phyloP scores from a whole-genome alignment of 495 filamentous ascomycete species.

The Tuber microsphaerosporum region DNA sequence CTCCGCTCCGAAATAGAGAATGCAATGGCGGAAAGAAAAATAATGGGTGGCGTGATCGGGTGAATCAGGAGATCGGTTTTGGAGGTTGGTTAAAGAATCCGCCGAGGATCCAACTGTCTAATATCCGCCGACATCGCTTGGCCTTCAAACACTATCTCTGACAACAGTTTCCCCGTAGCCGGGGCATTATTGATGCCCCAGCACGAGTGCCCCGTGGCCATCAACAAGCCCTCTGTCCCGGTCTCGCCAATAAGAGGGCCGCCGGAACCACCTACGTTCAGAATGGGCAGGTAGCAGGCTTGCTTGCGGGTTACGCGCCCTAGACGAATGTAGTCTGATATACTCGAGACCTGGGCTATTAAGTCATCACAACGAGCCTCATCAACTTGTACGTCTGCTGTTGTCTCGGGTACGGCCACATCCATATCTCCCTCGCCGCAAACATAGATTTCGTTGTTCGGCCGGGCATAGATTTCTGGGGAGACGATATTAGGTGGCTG shows the following conservation, averaged over 20 bases:
- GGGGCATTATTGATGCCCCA: slow-evolving; percentile 98
- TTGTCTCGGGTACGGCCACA: slow-evolving; percentile 67
- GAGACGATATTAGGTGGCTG: slow-evolving; percentile 46
- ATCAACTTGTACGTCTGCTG: slow-evolving; percentile 72
- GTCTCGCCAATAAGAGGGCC: slow-evolving; percentile 75
- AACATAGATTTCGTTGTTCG: slow-evolving; percentile 81
- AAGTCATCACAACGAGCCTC: slow-evolving; percentile 76
- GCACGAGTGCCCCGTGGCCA: slow-evolving; percentile 90
- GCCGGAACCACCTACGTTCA: slow-evolving; percentile 53
- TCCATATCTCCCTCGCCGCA: slow-evolving; percentile 79
- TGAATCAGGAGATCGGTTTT: neutral
- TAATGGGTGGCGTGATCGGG: neutral
- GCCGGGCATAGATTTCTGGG: slow-evolving; percentile 90
- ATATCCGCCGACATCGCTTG: slow-evolving; percentile 68
- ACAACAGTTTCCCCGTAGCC: slow-evolving; percentile 81
- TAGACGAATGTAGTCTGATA: slow-evolving; percentile 67
- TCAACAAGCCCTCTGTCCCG: slow-evolving; percentile 64
- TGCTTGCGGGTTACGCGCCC: slow-evolving; percentile 75
- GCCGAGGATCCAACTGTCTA: slow-evolving; percentile 60
- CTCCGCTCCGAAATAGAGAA: neutral
- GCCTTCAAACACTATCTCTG: slow-evolving; percentile 77
- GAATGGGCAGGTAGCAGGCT: slow-evolving; percentile 88
- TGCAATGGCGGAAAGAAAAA: neutral
- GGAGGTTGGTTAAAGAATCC: slow-evolving; percentile 43
- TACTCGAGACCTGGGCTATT: slow-evolving; percentile 66